phyloP scores from a whole-genome alignment of 2,329 filamentous ascomycete genomes.

The Mollisiaceae sp. region DNA sequence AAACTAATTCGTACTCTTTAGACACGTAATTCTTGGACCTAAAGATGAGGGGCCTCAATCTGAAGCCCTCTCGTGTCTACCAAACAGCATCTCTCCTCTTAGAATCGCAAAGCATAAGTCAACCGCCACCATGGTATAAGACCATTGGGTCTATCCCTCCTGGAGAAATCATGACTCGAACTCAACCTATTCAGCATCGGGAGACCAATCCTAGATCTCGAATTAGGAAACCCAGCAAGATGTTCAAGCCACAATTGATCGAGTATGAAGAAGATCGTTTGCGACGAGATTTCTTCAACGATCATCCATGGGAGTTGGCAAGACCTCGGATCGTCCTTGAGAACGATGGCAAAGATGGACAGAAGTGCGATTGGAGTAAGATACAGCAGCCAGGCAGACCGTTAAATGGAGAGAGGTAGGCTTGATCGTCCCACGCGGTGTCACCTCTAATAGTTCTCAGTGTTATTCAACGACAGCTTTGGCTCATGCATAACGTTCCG shows the following conservation, averaged over 20 bases:
- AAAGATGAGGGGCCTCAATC: slow-evolving; percentile 41
- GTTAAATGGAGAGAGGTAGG: slow-evolving; percentile 83
- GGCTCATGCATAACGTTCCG: slow-evolving; percentile 71
- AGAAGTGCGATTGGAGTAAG: slow-evolving; percentile 78
- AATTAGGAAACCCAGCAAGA: slow-evolving; percentile 67
- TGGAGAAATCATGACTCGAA: slow-evolving; percentile 61
- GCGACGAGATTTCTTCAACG: slow-evolving; percentile 81
- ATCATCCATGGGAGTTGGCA: slow-evolving; percentile 97
- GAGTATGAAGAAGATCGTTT: slow-evolving; percentile 83
- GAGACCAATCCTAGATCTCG: slow-evolving; percentile 41
- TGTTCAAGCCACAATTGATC: slow-evolving; percentile 82
- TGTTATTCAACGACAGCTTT: slow-evolving; percentile 90
- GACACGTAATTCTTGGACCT: background rate
- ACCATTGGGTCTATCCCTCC: slow-evolving; percentile 52
- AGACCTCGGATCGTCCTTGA: slow-evolving; percentile 86
- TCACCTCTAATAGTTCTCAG: slow-evolving; percentile 52
- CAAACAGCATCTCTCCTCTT: slow-evolving; percentile 52
- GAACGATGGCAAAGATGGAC: slow-evolving; percentile 80
- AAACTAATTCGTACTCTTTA: background rate
- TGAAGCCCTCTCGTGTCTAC: slow-evolving; percentile 52
- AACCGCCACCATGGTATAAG: slow-evolving; percentile 43
- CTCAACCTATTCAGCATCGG: slow-evolving; percentile 55
- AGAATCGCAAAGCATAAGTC: slow-evolving; percentile 47
- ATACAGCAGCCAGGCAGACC: slow-evolving; percentile 75
- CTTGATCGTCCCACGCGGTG: background rate